Evolutionary conservation across 257 asterid species (phyloP).

Genomic region (Catharanthus roseus): DNA sequence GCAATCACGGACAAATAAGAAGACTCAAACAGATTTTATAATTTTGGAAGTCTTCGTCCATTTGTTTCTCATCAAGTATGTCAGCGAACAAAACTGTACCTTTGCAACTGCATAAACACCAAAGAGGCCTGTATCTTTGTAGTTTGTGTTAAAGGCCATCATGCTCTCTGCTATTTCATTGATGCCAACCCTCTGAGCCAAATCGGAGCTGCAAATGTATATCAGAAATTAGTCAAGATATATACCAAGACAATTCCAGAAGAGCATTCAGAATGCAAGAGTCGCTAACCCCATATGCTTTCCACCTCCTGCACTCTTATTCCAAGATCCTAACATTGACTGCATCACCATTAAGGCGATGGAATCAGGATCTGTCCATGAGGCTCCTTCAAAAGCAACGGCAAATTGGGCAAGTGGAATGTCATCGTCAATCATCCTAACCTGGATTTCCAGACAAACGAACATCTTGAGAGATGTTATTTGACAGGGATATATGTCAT

Average conservation of each 20-base stretch:
- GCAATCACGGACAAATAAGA: not conserved
- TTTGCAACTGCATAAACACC: slow-evolving; percentile 89
- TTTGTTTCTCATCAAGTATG: not conserved
- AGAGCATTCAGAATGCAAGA: not conserved
- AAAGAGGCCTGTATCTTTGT: slow-evolving; percentile 85
- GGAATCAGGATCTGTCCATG: slow-evolving; percentile 92
- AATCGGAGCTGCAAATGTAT: slow-evolving; percentile 50
- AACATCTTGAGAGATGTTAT: slow-evolving; percentile 4
- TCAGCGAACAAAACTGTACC: slow-evolving; percentile 28
- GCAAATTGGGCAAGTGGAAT: slow-evolving; percentile 73
- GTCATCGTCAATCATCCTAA: slow-evolving; percentile 80
- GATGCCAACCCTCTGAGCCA: slow-evolving; percentile 65
- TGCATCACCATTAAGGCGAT: slow-evolving; percentile 87
- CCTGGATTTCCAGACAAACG: slow-evolving; percentile 29
- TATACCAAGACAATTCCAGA: not conserved
- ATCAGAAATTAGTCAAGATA: slow-evolving; percentile 19
- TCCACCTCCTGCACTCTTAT: slow-evolving; percentile 65
- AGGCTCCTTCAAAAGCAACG: slow-evolving; percentile 88
- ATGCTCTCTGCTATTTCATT: slow-evolving; percentile 78
- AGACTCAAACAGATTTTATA: not conserved
- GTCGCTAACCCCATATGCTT: slow-evolving; percentile 78
- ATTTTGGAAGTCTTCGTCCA: not conserved
- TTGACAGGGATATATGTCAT: slow-evolving; percentile 9
- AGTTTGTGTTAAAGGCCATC: slow-evolving; percentile 88
- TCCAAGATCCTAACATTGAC: slow-evolving; percentile 79